Percentiles rank a stretch among this genome's conserved stretches.
These are phyloP conservation scores for Lophiostoma macrostomum DNA, from an alignment of 495 filamentous ascomycete species.

Conservation along the genomic window DNA sequence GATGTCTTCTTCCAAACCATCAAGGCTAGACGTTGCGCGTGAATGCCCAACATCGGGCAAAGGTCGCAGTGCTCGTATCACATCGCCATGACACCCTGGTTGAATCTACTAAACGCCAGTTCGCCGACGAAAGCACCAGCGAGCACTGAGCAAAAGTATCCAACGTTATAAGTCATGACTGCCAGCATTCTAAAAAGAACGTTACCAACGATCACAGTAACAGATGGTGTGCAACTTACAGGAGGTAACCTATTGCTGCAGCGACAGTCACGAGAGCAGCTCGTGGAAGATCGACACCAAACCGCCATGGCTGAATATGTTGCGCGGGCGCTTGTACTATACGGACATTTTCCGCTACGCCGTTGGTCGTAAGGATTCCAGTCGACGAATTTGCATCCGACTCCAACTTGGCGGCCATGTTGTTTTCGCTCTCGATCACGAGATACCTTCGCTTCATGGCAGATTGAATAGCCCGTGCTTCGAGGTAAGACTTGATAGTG, in stretches of 20 bases:
- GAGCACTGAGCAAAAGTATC: slow-evolving; percentile 89
- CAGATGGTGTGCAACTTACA: slow-evolving; percentile 59
- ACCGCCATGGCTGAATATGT: slow-evolving; percentile 65
- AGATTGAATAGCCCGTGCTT: slow-evolving; percentile 57
- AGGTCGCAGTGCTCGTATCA: slow-evolving; percentile 4
- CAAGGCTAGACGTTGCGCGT: not conserved
- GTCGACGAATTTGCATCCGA: slow-evolving; percentile 57
- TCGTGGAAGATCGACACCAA: slow-evolving; percentile 73
- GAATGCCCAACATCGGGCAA: slow-evolving; percentile 12
- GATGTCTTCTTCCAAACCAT: too few relatives aligned
- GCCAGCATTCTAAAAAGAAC: slow-evolving; percentile 74
- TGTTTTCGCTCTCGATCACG: slow-evolving; percentile 61
- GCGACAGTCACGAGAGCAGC: slow-evolving; percentile 65
- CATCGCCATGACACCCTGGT: slow-evolving; percentile 26
- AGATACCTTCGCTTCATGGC: slow-evolving; percentile 73
- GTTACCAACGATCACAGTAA: not conserved
- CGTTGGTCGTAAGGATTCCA: slow-evolving; percentile 59
- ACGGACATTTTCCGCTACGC: slow-evolving; percentile 69
- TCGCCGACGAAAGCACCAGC: slow-evolving; percentile 82
- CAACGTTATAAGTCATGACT: slow-evolving; percentile 97
- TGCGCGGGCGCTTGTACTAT: slow-evolving; percentile 56
- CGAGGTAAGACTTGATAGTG: slow-evolving; percentile 60
- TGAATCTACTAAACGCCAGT: slow-evolving; percentile 70
- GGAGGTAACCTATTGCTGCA: slow-evolving; percentile 76
- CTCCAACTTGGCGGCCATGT: slow-evolving; percentile 50